These are phyloP conservation scores for Capillidium heterosporum DNA, from an alignment of 371 early-diverging fungal genomes.

Conservation along the genomic window DNA sequence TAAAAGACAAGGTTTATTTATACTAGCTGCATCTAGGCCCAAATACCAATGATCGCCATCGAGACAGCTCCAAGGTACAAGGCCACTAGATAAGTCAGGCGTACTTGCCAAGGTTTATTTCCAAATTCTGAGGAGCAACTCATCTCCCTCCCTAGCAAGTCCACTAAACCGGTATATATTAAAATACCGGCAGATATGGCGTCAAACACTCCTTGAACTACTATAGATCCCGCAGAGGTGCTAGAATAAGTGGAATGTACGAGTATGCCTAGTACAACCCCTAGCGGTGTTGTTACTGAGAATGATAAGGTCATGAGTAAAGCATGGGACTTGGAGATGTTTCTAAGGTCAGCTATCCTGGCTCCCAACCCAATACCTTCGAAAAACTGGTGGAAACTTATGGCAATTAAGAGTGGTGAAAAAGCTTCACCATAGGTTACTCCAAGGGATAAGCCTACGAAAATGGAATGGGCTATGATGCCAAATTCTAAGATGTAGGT, in stretches of 20 bases:
- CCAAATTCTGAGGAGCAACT: slow-evolving; percentile 31
- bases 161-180: slow-evolving; percentile 51
- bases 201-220: slow-evolving; percentile 57
- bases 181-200: slow-evolving; percentile 63
- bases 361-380: slow-evolving; percentile 74
- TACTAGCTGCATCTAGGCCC: slow-evolving; percentile 33
- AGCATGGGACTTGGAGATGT: slow-evolving; percentile 14
- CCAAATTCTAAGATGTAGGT: slow-evolving; percentile 57
- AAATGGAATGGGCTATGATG: slow-evolving; percentile 68
- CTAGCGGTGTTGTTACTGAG: slow-evolving; percentile 49
- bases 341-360: slow-evolving; percentile 35
- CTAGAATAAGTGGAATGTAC: slow-evolving; percentile 33
- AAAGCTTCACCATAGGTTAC: slow-evolving; percentile 40
- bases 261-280: slow-evolving; percentile 53
- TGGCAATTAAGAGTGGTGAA: slow-evolving; percentile 49
- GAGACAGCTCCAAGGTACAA: slow-evolving; percentile 44
- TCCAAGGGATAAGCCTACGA: slow-evolving; percentile 68
- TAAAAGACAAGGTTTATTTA: no score
- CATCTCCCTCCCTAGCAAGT: slow-evolving; percentile 49
- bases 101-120: slow-evolving; percentile 14
- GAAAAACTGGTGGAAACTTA: slow-evolving; percentile 80
- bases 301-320: slow-evolving; percentile 19
- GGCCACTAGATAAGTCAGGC: slow-evolving; percentile 24
- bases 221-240: slow-evolving; percentile 26
- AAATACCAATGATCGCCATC: slow-evolving; percentile 62